phyloP scores from a whole-genome alignment of 331 rosid species.

The Quercus phellos region DNA sequence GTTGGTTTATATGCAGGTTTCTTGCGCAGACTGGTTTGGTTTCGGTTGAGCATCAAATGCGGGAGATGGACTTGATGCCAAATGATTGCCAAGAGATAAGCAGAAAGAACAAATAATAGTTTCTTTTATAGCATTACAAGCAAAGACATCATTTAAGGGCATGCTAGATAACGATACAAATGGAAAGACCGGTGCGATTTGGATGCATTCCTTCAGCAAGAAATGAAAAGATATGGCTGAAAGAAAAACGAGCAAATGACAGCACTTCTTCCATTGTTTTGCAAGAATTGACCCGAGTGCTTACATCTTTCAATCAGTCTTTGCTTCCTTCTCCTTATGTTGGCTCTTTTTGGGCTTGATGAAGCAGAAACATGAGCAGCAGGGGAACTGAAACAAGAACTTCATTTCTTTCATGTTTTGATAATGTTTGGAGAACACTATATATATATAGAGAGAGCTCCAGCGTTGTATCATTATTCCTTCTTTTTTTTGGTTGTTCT shows the following conservation, averaged over 20 bases:
- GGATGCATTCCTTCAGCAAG: slow-evolving; percentile 15
- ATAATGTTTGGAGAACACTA: slow-evolving; percentile 16
- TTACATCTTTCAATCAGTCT: slow-evolving; percentile 27
- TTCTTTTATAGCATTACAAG: slow-evolving; percentile 18
- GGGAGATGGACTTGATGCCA: slow-evolving; percentile 54
- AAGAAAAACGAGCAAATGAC: slow-evolving; percentile 6
- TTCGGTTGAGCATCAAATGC: slow-evolving; percentile 70
- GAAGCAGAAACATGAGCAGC: slow-evolving; percentile 64
- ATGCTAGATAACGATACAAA: slow-evolving; percentile 3
- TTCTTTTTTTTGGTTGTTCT: neutral
- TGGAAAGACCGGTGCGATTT: neutral
- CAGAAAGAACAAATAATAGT: slow-evolving; percentile 33
- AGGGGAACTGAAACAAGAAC: slow-evolving; percentile 49
- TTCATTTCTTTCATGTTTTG: slow-evolving; percentile 33
- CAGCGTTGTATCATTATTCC: neutral
- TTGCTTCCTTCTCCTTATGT: slow-evolving; percentile 41
- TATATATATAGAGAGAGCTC: slow-evolving; percentile 23
- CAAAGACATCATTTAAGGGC: slow-evolving; percentile 13
- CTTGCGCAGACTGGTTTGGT: slow-evolving; percentile 84
- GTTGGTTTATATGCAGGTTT: slow-evolving; percentile 54
- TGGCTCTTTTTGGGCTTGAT: slow-evolving; percentile 37
- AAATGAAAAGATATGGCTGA: neutral
- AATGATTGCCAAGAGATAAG: slow-evolving; percentile 30
- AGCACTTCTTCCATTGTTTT: slow-evolving; percentile 1
- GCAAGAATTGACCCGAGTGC: slow-evolving; percentile 1